Evolutionary conservation across 495 filamentous ascomycete species (phyloP).

Genomic region (Hypoxylon fragiforme): DNA sequence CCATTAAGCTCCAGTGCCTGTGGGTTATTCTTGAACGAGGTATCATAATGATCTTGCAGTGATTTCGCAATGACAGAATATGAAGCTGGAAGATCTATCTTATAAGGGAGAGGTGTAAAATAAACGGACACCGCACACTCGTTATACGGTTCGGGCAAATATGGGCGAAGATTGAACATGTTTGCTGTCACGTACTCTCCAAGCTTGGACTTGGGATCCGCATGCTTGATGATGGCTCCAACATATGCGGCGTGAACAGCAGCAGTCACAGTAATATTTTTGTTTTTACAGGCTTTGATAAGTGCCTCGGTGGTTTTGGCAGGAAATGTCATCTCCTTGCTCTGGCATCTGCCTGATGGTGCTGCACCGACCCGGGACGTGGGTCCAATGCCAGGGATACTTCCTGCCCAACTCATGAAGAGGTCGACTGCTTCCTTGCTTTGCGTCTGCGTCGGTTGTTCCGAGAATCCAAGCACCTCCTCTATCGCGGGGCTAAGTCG

Average conservation of each 20-base stretch:
- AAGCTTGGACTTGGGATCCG: conserved; percentile 22
- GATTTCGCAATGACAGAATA: conserved; percentile 22
- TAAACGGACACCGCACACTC: conserved; percentile 21
- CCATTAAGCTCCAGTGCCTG: conserved; percentile 21
- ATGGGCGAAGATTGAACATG: conserved; percentile 27
- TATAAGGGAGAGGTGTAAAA: conserved; percentile 21
- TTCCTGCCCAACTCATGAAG: conserved; percentile 19
- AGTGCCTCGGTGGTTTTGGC: conserved; percentile 13
- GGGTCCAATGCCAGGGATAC: conserved; percentile 23
- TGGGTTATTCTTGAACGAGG: conserved; percentile 14
- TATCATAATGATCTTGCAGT: conserved; percentile 18
- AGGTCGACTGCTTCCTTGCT: conserved; percentile 14
- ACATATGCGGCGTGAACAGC: conserved; percentile 27
- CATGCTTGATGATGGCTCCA: conserved; percentile 12
- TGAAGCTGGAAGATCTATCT: conserved; percentile 16
- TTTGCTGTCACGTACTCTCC: conserved; percentile 23
- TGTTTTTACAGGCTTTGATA: conserved; percentile 13
- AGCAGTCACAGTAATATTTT: conserved; percentile 6
- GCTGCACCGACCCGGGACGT: conserved; percentile 13
- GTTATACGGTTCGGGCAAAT: conserved; percentile 25
- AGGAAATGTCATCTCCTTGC: conserved; percentile 18
- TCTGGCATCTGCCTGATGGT: conserved; percentile 12
- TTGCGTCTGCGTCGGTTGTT: conserved; percentile 17
- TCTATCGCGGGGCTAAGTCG: conserved; percentile 19
- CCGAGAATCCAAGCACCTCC: conserved; percentile 13